A percentile compares a stretch with the other conserved stretches of the same genome.
These are phyloP conservation scores for Haberlea rhodopensis DNA, from an alignment of 257 asterid species.

Conservation along the genomic window DNA sequence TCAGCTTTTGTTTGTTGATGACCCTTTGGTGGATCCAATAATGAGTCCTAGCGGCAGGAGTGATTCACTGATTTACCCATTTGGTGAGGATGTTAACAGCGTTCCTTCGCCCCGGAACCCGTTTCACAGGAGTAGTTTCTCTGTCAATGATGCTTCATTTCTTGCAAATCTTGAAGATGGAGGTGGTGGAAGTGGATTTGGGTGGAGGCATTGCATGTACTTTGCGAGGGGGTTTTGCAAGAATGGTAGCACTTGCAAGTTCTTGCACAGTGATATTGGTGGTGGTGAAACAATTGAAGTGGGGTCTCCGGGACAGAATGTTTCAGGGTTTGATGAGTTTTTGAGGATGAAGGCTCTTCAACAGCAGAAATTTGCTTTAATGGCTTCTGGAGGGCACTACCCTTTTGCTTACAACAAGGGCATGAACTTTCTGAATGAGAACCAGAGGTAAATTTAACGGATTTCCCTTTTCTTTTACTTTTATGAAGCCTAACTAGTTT, in stretches of 20 bases:
- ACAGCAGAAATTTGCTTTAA: slow-evolving; percentile 68
- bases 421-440: slow-evolving; percentile 54
- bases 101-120: slow-evolving; percentile 38
- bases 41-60: slow-evolving; percentile 89
- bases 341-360: slow-evolving; percentile 70
- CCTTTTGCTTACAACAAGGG: slow-evolving; percentile 58
- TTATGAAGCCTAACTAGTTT: slow-evolving; percentile 3
- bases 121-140: slow-evolving; percentile 75
- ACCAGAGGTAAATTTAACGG: slow-evolving; percentile 46
- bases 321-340: slow-evolving; percentile 66
- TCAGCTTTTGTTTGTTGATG: slow-evolving; percentile 60
- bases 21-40: slow-evolving; percentile 55
- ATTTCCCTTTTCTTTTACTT: not conserved
- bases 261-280: slow-evolving; percentile 46
- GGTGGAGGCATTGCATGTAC: slow-evolving; percentile 85
- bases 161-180: slow-evolving; percentile 51
- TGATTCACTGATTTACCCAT: slow-evolving; percentile 66
- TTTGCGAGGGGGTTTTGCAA: slow-evolving; percentile 76
- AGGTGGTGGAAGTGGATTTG: slow-evolving; percentile 44
- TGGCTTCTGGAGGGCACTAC: slow-evolving; percentile 62
- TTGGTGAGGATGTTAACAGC: slow-evolving; percentile 47
- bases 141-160: slow-evolving; percentile 74
- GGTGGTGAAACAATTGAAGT: slow-evolving; percentile 32
- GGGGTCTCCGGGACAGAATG: slow-evolving; percentile 53
- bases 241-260: slow-evolving; percentile 64